Base-by-base conservation (phyloP, 176 grass and related monocot genomes). In the Oryza meridionalis region DNA sequence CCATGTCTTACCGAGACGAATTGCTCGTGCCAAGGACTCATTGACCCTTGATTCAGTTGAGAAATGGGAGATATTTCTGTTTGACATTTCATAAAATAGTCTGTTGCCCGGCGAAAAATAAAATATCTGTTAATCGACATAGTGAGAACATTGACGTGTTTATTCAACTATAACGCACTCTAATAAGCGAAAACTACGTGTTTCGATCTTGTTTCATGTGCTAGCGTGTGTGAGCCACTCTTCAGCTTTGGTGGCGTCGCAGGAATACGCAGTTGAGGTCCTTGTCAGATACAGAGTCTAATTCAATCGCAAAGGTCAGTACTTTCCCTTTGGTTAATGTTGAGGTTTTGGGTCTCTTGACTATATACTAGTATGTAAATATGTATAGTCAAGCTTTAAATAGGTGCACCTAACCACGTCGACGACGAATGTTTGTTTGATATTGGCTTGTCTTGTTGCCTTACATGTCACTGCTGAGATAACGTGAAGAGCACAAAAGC, bases 141-240 rank as follows among this genome's bases (percentile, higher is more conserved):
- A 51, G 45, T 50, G 45, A 75, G 72, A 61, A 76, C 51, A 37
- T 24, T 15, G 32, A 15, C 40, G 32, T 38, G 72, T 75, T 75
- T 53, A 33, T 75, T 75, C 27, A 55, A n/a, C 16, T 6, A 47
- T 2, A 33, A 33, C 45, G 26, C 14, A 74, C 25, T 32, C 8
- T 25, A 53, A 26, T 25, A 50, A 73, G 8, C 14, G 7, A 29
- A 73, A 50, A 31, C 71, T 2, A 11, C 24, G 22, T 50, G 71
- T 73, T 26, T 6, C 11, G 44, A 73, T 17, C 24, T 50, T 47
- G 51, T 7, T 47, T 49, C 44, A 1, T 73, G 31, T 9, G 24
- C 12, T n/a, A 22, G 19, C 55, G 21, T 61, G 9, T 62, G 58
- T 24, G n/a, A n/a, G n/a, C 7, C 24, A 11, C 58, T 24, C 53